These are phyloP conservation scores for Termitomyces sp. DNA, from an alignment of 768 basidiomycete species.

Conservation along the genomic window DNA sequence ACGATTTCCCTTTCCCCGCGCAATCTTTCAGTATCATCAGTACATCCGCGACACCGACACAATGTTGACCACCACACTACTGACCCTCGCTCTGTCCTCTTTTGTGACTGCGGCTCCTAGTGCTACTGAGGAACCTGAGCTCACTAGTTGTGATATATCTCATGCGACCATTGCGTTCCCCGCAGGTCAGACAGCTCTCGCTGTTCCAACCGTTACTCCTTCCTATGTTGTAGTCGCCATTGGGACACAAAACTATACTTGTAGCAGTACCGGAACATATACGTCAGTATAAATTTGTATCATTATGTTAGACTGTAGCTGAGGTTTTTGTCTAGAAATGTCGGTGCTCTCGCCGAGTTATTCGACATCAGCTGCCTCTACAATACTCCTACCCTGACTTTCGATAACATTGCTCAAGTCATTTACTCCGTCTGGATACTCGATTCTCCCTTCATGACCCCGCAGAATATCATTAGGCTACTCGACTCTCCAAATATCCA, in stretches of 20 bases:
- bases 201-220: conserved; percentile 25
- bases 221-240: conserved; percentile 36
- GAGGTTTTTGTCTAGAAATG: conserved; percentile 23
- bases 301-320: neutral
- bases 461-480: conserved; percentile 5
- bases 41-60: neutral
- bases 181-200: conserved; percentile 24
- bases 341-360: conserved; percentile 35
- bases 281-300: neutral
- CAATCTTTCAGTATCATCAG: neutral
- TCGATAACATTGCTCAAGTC: conserved; percentile 20
- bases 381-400: conserved; percentile 17
- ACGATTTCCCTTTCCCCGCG: neutral
- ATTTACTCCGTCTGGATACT: conserved; percentile 22
- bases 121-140: neutral
- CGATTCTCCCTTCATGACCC: conserved; percentile 4
- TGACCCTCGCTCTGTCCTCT: conserved; percentile 17
- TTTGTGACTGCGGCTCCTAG: conserved; percentile 12
- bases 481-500: neutral
- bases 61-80: conserved; percentile 20
- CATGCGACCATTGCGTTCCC: conserved; percentile 22
- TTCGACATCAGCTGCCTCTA: conserved; percentile 41
- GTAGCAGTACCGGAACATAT: conserved; percentile 12
- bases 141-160: conserved; percentile 18
- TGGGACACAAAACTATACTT: conserved; percentile 55